A percentile compares a stretch with the other conserved stretches of the same genome.
These are phyloP conservation scores for Macrotyloma uniflorum DNA, from an alignment of 306 rosid species.

Conservation along the genomic window DNA sequence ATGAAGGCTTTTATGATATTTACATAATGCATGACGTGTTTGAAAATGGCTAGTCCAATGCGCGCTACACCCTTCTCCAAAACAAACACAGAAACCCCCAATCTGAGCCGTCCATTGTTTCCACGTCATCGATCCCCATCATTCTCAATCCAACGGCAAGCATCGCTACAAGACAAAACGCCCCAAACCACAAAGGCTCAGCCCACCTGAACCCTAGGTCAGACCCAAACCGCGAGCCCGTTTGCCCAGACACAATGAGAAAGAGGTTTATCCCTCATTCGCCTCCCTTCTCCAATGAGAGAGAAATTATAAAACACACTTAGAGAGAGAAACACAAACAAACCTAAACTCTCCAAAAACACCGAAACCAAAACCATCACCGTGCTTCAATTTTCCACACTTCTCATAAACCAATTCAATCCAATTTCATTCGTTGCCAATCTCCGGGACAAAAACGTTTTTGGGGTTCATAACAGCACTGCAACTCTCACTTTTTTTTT, in stretches of 20 bases:
- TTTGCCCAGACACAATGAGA: not conserved
- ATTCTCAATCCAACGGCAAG: slow-evolving; percentile 43
- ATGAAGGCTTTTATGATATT: not conserved
- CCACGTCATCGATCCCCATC: slow-evolving; percentile 73
- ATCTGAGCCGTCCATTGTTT: slow-evolving; percentile 44
- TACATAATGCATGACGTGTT: slow-evolving; percentile 52
- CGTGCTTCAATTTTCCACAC: not conserved
- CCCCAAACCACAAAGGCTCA: slow-evolving; percentile 33
- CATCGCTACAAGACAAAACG: slow-evolving; percentile 18
- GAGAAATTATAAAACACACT: slow-evolving; percentile 24
- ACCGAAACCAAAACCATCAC: not conserved
- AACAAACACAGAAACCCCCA: slow-evolving; percentile 77
- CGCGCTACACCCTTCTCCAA: slow-evolving; percentile 50
- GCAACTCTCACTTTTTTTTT: not conserved
- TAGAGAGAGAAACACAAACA: slow-evolving; percentile 30
- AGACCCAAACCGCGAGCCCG: slow-evolving; percentile 53
- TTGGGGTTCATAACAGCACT: not conserved
- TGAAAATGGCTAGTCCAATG: slow-evolving; percentile 37
- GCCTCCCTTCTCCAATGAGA: slow-evolving; percentile 41
- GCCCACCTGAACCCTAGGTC: slow-evolving; percentile 59
- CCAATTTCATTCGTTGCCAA: not conserved
- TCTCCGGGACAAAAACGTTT: not conserved
- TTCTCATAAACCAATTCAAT: not conserved
- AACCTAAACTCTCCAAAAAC: slow-evolving; percentile 6
- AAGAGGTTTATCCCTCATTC: slow-evolving; percentile 65